phyloP scores from a whole-genome alignment of 164 flowering plant species.

The Nymphaea thermarum region DNA sequence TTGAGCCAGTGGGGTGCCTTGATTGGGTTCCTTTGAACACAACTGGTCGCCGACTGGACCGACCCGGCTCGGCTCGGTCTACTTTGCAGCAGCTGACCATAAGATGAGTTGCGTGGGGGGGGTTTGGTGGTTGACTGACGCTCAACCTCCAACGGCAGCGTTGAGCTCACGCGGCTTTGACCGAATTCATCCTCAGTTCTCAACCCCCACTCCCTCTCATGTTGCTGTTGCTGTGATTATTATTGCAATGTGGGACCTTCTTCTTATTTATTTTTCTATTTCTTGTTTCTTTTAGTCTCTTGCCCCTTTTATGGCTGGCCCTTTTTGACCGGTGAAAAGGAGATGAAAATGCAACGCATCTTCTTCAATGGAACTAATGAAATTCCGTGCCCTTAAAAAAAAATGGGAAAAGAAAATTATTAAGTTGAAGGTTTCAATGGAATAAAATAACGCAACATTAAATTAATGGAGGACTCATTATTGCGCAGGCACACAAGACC shows the following conservation, averaged over 20 bases:
- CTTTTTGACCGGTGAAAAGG: background rate
- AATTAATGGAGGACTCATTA: no score
- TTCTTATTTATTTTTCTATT: background rate
- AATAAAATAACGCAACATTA: no score
- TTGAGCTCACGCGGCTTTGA: background rate
- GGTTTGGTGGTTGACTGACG: background rate
- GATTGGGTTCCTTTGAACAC: no score
- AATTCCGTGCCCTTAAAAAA: background rate
- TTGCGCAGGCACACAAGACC: no score
- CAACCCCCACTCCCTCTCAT: background rate
- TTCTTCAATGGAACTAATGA: background rate
- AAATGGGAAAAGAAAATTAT: no score
- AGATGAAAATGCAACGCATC: background rate
- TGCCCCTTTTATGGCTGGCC: background rate
- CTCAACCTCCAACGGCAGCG: background rate
- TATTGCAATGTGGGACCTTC: background rate
- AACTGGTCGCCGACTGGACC: no score
- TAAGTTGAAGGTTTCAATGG: background rate
- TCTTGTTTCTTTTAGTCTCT: background rate
- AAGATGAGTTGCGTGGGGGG: background rate
- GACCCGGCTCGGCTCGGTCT: no score
- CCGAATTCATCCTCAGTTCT: background rate
- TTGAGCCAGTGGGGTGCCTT: no score
- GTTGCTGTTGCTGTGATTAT: no score
- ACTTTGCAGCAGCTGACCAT: background rate